These are phyloP conservation scores for Pilaira anomala DNA, from an alignment of 192 early-diverging fungal species.

Conservation along the genomic window DNA sequence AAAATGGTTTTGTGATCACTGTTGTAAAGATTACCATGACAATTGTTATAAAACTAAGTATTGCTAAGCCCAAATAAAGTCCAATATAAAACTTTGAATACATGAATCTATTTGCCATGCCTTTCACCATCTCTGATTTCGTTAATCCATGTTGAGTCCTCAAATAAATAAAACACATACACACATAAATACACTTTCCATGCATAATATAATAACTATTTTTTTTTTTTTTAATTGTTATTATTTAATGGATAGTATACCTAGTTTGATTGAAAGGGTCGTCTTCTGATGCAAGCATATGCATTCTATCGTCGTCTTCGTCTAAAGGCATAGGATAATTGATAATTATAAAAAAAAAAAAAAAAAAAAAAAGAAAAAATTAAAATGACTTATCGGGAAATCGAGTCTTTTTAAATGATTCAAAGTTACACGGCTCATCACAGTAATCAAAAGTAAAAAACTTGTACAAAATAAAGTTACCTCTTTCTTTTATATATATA, in stretches of 20 bases:
- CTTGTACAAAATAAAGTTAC: too few species aligned
- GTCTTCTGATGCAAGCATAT: slow-evolving; percentile 2
- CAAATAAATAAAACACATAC: slow-evolving; percentile 9
- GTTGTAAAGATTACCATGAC: slow-evolving; percentile 37
- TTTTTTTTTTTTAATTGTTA: not conserved
- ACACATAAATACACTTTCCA: not conserved
- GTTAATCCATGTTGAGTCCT: slow-evolving; percentile 50
- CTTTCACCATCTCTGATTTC: slow-evolving; percentile 47
- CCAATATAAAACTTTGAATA: slow-evolving; percentile 58
- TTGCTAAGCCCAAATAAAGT: slow-evolving; percentile 49
- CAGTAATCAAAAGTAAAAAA: too few species aligned
- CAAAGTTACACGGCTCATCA: too few species aligned
- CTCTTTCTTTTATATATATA: too few species aligned
- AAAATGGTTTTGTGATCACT: not conserved
- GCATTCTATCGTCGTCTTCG: slow-evolving; percentile 1
- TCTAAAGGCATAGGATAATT: not conserved
- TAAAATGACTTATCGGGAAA: too few species aligned
- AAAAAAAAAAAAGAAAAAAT: too few species aligned
- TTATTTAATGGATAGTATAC: not conserved
- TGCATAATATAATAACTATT: too few species aligned
- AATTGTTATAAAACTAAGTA: slow-evolving; percentile 50
- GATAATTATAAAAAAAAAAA: too few species aligned
- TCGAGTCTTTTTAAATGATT: too few species aligned
- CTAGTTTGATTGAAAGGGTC: not conserved
- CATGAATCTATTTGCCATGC: slow-evolving; percentile 57